Percentiles rank a stretch among this genome's conserved stretches.
Evolutionary conservation across 2,329 filamentous ascomycete species (phyloP).

Genomic region (Thyridium curvatum): DNA sequence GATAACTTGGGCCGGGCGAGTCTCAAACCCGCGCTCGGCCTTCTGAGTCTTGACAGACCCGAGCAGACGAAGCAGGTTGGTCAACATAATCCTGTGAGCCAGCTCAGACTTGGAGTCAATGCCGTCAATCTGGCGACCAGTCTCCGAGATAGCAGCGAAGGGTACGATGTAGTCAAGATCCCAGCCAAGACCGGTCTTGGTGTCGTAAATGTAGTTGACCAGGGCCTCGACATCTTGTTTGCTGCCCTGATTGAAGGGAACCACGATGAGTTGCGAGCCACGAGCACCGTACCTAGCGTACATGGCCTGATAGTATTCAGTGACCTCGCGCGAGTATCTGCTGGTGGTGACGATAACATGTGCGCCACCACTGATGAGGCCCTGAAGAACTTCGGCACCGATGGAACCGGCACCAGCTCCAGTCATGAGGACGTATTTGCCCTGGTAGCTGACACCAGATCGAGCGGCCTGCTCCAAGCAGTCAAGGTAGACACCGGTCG

Average conservation of each 20-base stretch:
- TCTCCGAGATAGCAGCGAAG: constrained; percentile 96
- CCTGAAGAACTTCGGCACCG: constrained; percentile 92
- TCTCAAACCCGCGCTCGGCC: constrained; percentile 80
- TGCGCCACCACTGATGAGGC: constrained; percentile 91
- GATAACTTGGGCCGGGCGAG: constrained; percentile 92
- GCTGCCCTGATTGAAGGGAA: constrained; percentile 98
- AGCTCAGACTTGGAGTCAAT: constrained; percentile 98
- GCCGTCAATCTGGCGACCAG: constrained; percentile 91
- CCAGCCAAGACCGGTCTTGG: constrained; percentile 96
- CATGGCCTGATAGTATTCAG: constrained; percentile 99
- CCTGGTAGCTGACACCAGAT: constrained; percentile 82
- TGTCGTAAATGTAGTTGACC: constrained; percentile 92
- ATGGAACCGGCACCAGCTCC: constrained; percentile 97
- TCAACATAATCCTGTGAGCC: constrained; percentile 98
- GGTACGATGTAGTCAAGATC: constrained; percentile 94
- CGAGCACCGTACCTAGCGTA: constrained; percentile 90
- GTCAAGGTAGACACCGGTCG: constrained; percentile 88
- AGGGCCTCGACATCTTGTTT: constrained; percentile 96
- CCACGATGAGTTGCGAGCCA: constrained; percentile 93
- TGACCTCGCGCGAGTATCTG: constrained; percentile 93
- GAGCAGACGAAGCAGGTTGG: constrained; percentile 87
- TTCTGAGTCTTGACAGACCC: constrained; percentile 91
- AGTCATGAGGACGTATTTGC: constrained; percentile 96
- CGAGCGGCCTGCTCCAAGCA: constrained; percentile 85
- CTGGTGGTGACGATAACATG: constrained; percentile 96